Conservation (phyloP, 495 filamentous ascomycete species). For the Halenospora varia region DNA sequence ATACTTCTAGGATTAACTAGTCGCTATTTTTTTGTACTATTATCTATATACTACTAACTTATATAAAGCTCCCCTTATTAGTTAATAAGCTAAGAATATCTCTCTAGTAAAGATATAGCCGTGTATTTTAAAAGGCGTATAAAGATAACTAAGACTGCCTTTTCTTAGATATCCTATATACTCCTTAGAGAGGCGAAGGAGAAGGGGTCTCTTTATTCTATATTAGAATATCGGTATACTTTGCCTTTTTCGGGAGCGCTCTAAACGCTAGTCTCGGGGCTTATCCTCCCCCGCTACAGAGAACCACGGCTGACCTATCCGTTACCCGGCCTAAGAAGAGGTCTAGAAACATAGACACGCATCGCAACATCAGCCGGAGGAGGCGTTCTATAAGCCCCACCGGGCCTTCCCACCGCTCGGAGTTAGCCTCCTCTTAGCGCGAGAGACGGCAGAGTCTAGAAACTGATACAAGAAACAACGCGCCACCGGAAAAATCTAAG, state of each 20-base stretch:
- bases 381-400: background rate
- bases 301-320: background rate
- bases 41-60: background rate
- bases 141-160: background rate
- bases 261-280: background rate
- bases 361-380: background rate
- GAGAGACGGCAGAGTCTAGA: background rate
- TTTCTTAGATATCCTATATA: slow-evolving; percentile 1
- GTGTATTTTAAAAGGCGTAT: background rate
- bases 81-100: background rate
- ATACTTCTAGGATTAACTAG: slow-evolving; percentile 2
- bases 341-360: background rate
- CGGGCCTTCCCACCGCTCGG: background rate
- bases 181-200: background rate
- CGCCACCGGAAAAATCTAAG: background rate
- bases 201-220: background rate
- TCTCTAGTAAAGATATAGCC: background rate
- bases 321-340: background rate
- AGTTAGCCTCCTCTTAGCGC: background rate
- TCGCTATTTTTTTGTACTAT: background rate
- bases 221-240: slow-evolving; percentile 2
- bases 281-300: background rate
- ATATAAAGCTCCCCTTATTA: background rate
- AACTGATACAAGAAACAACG: background rate
- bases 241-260: slow-evolving; percentile 1